phyloP scores from a whole-genome alignment of 2,329 filamentous ascomycete species.

The Ophiostoma ulmi region DNA sequence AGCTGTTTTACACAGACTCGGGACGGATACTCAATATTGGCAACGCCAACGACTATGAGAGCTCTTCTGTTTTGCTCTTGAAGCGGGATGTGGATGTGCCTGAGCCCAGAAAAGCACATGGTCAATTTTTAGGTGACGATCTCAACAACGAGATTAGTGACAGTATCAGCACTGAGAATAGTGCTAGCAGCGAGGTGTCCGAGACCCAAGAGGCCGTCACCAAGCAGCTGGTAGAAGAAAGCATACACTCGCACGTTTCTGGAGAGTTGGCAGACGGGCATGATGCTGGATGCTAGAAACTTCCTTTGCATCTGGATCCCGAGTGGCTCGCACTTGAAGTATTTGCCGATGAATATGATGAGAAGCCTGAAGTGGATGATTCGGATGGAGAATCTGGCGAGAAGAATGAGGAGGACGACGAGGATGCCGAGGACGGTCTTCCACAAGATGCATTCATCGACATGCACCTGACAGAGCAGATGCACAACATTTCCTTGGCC shows the following conservation, averaged over 20 bases:
- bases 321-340: slow-evolving; percentile 93
- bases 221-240: slow-evolving; percentile 42
- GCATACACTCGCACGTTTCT: slow-evolving; percentile 21
- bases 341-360: slow-evolving; percentile 55
- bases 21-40: slow-evolving; percentile 81
- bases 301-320: slow-evolving; percentile 72
- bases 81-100: slow-evolving; percentile 63
- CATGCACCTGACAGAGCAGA: slow-evolving; percentile 37
- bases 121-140: slow-evolving; percentile 24
- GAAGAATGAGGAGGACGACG: slow-evolving; percentile 31
- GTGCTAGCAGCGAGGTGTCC: background rate
- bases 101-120: background rate
- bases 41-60: slow-evolving; percentile 54
- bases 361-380: background rate
- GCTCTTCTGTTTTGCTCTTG: slow-evolving; percentile 67
- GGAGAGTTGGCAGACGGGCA: background rate
- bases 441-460: slow-evolving; percentile 25
- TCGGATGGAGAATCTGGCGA: slow-evolving; percentile 42
- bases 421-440: slow-evolving; percentile 26
- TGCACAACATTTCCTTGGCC: slow-evolving; percentile 38
- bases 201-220: slow-evolving; percentile 44
- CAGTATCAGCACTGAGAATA: background rate
- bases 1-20: slow-evolving; percentile 89
- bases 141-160: slow-evolving; percentile 24
- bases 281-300: slow-evolving; percentile 42